Conservation (phyloP, 371 early-diverging fungal genomes). For the Rhizopus arrhizus region DNA sequence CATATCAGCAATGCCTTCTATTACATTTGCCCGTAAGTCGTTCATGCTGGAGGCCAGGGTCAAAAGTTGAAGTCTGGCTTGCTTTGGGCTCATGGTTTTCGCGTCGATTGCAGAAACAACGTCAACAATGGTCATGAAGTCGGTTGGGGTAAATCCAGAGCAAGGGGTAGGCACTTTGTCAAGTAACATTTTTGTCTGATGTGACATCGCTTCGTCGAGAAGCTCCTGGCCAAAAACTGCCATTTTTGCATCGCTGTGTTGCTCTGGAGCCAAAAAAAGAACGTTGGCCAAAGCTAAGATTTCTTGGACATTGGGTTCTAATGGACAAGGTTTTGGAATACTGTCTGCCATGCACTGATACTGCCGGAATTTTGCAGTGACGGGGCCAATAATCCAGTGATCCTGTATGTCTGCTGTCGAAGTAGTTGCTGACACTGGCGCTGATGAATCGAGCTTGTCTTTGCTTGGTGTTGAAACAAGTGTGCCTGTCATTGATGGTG, state of each 20-base stretch:
- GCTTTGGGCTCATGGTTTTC: constrained; percentile 7
- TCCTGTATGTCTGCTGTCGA: constrained; percentile 10
- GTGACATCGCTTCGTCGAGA: constrained; percentile 6
- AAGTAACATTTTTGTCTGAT: constrained; percentile 13
- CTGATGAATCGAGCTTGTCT: constrained; percentile 4
- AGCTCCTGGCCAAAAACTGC: constrained; percentile 9
- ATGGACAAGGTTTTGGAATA: too few species aligned
- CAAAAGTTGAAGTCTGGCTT: constrained; percentile 8
- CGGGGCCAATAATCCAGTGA: constrained; percentile 11
- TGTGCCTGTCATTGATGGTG: background rate
- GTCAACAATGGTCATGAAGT: constrained; percentile 12
- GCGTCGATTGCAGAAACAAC: constrained; percentile 13
- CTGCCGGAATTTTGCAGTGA: too few species aligned
- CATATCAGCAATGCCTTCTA: constrained; percentile 12
- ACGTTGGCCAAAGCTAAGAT: constrained; percentile 3
- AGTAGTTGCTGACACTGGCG: constrained; percentile 9
- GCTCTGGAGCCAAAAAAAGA: constrained; percentile 12
- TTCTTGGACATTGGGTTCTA: too few species aligned
- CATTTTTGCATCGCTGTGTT: constrained; percentile 14
- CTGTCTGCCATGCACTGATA: too few species aligned
- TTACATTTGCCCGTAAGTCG: constrained; percentile 5
- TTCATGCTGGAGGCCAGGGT: constrained; percentile 4
- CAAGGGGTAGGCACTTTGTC: constrained; percentile 6
- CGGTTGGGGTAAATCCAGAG: background rate
- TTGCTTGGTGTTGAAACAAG: constrained; percentile 7